phyloP scores from a whole-genome alignment of 139 green algal genomes.

The Chlorella sp. region DNA sequence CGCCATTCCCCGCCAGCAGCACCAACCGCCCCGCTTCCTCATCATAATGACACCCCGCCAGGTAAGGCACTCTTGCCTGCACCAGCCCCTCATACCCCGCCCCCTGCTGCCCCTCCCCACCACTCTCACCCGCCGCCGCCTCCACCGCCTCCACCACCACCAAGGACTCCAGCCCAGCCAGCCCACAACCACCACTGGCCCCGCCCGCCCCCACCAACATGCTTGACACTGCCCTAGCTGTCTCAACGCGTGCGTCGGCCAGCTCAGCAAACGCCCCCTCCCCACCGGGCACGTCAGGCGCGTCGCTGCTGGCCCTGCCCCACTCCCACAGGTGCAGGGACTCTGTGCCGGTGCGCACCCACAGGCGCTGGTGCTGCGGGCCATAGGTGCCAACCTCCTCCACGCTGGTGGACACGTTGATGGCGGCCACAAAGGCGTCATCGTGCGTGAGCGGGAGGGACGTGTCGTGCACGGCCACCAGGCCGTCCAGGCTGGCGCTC shows the following conservation, averaged over 20 bases:
- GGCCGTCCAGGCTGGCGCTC: conserved; percentile 57
- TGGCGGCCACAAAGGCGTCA: conserved; percentile 57
- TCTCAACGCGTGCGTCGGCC: conserved; percentile 37
- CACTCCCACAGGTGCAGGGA: conserved; percentile 78
- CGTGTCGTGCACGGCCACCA: conserved; percentile 66
- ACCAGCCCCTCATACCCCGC: conserved; percentile 39
- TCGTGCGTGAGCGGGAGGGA: conserved; percentile 46
- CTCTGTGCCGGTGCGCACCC: conserved; percentile 61
- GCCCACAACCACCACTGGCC: too few relatives aligned
- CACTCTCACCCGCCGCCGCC: conserved; percentile 9
- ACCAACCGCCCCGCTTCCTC: conserved; percentile 34
- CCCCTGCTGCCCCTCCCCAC: background rate
- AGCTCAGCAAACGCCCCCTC: conserved; percentile 42
- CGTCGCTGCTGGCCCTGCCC: conserved; percentile 44
- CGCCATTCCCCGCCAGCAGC: conserved; percentile 48
- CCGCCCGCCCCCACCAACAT: too few relatives aligned
- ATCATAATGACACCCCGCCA: conserved; percentile 59
- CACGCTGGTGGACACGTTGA: conserved; percentile 67
- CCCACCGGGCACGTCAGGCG: conserved; percentile 27
- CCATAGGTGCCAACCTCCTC: conserved; percentile 69
- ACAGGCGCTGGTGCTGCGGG: conserved; percentile 35
- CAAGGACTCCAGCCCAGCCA: too few relatives aligned
- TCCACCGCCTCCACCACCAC: conserved; percentile 13
- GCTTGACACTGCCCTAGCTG: too few relatives aligned
- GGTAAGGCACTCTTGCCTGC: too few relatives aligned